Base-by-base conservation (phyloP, 768 basidiomycete genomes). In the Kwoniella sp. region DNA sequence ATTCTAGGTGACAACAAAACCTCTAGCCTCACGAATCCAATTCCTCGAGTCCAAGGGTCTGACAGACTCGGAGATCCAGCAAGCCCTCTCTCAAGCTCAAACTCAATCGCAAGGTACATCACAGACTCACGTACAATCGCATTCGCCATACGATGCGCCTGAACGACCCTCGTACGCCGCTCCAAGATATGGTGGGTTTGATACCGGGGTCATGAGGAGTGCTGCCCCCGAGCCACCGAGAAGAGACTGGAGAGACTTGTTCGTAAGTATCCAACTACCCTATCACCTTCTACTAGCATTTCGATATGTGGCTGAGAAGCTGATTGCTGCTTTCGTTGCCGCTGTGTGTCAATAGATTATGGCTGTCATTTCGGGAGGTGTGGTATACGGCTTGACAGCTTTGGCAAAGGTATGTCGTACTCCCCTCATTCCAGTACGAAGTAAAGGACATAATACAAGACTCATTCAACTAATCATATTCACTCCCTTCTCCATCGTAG, bases 161-260 rank as follows among this genome's bases (percentile, higher is more conserved):
- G 54, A 51, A 56, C 27, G 61, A 51, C 62, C 62, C 22, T 47
- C 27, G 17, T 30, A 40, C 29, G 53, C 62, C 27, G 19, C 53
- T 22, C 67, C 65, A 30, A 55, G 58, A 21, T 60, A 63, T 62
- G 37, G 26, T 62, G 37, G 26, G 51, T 56, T 48, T 29, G 55
- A 46, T 64, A 68, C 47, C 69, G 62, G 26, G 65, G 62, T 58
- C 56, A 22, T 48, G 58, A 70, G 55, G 44, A 54, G 55, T 46
- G 22, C 24, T 9, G 55, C 85, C 66, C 83, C 83, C 17, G 80
- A 80, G 25, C 73, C 81, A 24, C 86, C 85, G 9, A 83, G 82
- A 63, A 87, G 90, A 86, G 95, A 98, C 79, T 99, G 96, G 96
- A 84, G 94, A 62, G 96, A 99, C 81, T 92, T 95, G 80, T 99